Percentiles rank a stretch among this genome's conserved stretches.
Conservation (phyloP, 441 rosid genomes). For the Mallotus repandus region DNA sequence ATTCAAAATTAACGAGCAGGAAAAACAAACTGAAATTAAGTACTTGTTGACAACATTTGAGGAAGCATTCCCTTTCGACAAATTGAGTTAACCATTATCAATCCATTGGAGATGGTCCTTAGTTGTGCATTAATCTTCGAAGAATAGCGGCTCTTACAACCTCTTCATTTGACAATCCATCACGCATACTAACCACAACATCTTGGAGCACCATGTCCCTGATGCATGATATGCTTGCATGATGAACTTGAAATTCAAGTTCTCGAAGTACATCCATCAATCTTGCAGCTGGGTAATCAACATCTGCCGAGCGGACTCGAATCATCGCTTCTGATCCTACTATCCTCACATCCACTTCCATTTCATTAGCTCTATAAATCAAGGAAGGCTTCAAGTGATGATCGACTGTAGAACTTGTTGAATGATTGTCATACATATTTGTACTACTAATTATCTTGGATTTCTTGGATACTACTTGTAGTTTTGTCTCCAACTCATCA, state of each 20-base stretch:
- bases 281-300: conserved; percentile 41
- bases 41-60: not conserved
- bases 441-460: not conserved
- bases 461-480: conserved; percentile 7
- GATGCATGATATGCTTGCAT: conserved; percentile 45
- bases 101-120: not conserved
- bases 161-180: conserved; percentile 31
- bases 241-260: conserved; percentile 39
- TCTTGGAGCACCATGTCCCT: conserved; percentile 41
- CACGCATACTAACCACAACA: conserved; percentile 42
- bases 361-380: not conserved
- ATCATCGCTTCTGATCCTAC: conserved; percentile 50
- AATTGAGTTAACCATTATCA: no score
- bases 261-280: conserved; percentile 45
- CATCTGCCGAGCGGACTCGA: conserved; percentile 36
- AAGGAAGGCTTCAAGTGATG: not conserved
- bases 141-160: conserved; percentile 32
- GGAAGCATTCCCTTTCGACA: no score
- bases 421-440: not conserved
- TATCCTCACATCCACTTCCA: conserved; percentile 49
- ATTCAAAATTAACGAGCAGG: not conserved
- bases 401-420: not conserved
- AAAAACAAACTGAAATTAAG: not conserved
- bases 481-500: conserved; percentile 29
- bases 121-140: conserved; percentile 25